Conservation (phyloP, 129 eudicot species). For the Escallonia rubra region DNA sequence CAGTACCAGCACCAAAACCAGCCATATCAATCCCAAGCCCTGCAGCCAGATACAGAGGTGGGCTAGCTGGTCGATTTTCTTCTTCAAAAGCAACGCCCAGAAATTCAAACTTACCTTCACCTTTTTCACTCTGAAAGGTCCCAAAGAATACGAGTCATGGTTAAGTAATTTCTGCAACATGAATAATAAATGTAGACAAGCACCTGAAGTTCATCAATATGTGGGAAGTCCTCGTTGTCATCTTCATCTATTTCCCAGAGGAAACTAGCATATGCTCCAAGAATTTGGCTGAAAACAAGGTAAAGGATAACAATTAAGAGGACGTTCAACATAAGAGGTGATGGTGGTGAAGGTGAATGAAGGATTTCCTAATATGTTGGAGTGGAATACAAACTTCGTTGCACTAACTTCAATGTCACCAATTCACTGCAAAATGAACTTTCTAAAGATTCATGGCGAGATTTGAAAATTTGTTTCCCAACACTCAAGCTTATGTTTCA, state of each 20-base stretch:
- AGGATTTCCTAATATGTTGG: not conserved
- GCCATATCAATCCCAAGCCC: constrained; percentile 23
- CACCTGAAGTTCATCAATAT: constrained; percentile 29
- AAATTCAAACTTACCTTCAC: not conserved
- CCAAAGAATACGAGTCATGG: not conserved
- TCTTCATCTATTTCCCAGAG: constrained; percentile 73
- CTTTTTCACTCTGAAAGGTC: constrained; percentile 10
- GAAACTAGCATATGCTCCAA: constrained; percentile 86
- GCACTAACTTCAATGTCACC: not conserved
- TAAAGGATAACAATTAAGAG: not conserved
- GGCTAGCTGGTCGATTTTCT: constrained; percentile 25
- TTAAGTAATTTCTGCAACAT: not conserved
- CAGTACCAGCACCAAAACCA: constrained; percentile 1
- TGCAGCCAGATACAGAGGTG: constrained; percentile 34
- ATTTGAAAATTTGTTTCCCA: too few species aligned
- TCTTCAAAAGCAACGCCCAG: constrained; percentile 4
- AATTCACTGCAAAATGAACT: not conserved
- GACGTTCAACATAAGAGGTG: constrained; percentile 1
- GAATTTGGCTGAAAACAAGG: constrained; percentile 53
- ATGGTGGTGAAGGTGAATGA: not conserved
- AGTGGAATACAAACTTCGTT: not conserved
- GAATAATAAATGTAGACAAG: not conserved
- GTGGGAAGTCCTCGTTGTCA: constrained; percentile 25
- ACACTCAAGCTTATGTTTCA: too few species aligned
- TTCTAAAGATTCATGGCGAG: too few species aligned